A percentile compares a stretch with the other conserved stretches of the same genome.
Evolutionary conservation across 352 stramenopile genomes (phyloP).

Genomic region (Blastocystis sp.): DNA sequence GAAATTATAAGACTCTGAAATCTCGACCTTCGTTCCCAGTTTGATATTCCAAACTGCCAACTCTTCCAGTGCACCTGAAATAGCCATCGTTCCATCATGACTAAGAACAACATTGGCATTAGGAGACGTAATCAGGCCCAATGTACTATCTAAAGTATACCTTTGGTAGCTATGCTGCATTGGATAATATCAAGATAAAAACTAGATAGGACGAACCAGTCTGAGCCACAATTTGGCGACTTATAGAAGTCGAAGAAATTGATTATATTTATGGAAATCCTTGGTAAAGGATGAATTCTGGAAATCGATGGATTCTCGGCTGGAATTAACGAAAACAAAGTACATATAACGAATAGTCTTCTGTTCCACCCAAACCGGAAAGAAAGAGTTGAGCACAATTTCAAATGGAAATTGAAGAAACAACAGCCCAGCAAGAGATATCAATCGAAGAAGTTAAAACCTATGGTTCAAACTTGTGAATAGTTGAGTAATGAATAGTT

Average conservation of each 20-base stretch:
- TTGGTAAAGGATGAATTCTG: not conserved
- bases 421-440: not conserved
- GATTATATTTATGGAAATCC: not conserved
- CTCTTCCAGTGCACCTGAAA: conserved; percentile 79
- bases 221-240: not conserved
- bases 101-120: conserved; percentile 81
- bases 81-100: conserved; percentile 74
- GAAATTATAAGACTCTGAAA: not conserved
- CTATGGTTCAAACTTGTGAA: too few species aligned
- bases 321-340: too few species aligned
- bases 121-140: conserved; percentile 80
- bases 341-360: too few species aligned
- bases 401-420: too few species aligned
- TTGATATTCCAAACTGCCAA: conserved; percentile 83
- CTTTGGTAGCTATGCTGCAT: conserved; percentile 66
- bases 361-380: not conserved
- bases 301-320: too few species aligned
- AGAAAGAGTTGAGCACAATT: not conserved
- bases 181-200: not conserved
- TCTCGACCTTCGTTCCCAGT: conserved; percentile 59
- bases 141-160: conserved; percentile 78
- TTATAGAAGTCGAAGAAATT: not conserved
- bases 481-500: conserved; percentile 8
- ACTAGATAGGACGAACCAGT: not conserved
- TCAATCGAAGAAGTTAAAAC: not conserved